Base-by-base conservation (phyloP, 2,329 filamentous ascomycete genomes). In the Pseudonectria foliicola region DNA sequence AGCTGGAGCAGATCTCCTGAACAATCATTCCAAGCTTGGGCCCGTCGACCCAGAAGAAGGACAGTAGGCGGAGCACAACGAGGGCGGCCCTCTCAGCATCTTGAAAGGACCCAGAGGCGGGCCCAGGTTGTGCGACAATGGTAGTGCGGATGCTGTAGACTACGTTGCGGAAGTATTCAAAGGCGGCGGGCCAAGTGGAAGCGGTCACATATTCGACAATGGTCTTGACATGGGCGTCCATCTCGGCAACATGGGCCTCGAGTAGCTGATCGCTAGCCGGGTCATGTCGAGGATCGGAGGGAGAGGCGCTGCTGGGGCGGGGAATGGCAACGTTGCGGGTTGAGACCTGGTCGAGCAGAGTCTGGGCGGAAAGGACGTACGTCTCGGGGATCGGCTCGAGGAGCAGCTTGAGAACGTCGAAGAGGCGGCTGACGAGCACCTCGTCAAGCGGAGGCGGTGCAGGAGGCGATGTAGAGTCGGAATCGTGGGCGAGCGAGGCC, bases 1-100 rank as follows among this genome's bases (percentile, higher is more conserved):
- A 83, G 50, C 71, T 77, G 14, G 76, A 77, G 53, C 76, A 80
- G 25, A 83, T 64, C 56, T 84, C 80, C 46, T 81, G 76, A 25
- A 83, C 71, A 34, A 83, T 53, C 13, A 73, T 56, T 26, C 75
- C 71, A 11, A 84, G 64, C 57, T 80, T 82, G 29, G 68, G 64
- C 27, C 66, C 67, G 49, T 82, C 77, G 13, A 81, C 72, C 75
- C 77, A 82, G 45, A 80, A 73, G 50, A 72, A 80, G 12, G 75
- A 71, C 16, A 82, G 61, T 24, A 81, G 63, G 25, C 75, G 69
- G 31, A 83, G 56, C 10, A 74, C 64, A 13, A 76, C 66, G 10
- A 81, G 61, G 2, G 71, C 66, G 15, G 58, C 49, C 39, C 60
- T 64, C 42, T 78, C 75, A n/a, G 73, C 68, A 34, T 77, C 71